phyloP scores from a whole-genome alignment of 2,329 filamentous ascomycete genomes.

The Dendrostoma leiphaemia region DNA sequence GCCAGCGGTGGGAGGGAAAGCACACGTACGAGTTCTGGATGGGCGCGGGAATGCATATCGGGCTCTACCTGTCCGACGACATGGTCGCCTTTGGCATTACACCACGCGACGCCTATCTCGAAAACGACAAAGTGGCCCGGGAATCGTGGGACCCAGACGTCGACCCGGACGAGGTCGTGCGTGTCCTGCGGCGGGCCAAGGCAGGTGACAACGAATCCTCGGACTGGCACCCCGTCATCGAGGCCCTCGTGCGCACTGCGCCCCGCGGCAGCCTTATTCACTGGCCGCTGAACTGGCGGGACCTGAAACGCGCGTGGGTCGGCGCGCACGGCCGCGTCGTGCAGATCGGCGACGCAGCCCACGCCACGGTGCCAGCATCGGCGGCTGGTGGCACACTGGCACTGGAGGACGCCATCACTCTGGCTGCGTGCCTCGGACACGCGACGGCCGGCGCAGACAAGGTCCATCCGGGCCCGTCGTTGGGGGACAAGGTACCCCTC shows the following conservation, averaged over 20 bases:
- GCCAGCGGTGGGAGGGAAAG: neutral
- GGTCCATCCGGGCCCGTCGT: too few relatives aligned
- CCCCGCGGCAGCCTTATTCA: conserved; percentile 31
- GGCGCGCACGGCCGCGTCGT: conserved; percentile 30
- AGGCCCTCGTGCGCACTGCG: conserved; percentile 21
- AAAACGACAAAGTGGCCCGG: neutral
- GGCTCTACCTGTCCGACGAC: neutral
- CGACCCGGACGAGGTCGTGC: conserved; percentile 3
- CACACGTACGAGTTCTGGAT: neutral
- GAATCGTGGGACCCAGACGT: conserved; percentile 2
- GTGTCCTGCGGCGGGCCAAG: too few relatives aligned
- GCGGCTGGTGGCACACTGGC: conserved; percentile 37
- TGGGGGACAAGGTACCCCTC: too few relatives aligned
- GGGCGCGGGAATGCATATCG: conserved; percentile 2
- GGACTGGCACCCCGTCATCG: conserved; percentile 16
- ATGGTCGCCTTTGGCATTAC: neutral
- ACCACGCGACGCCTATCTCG: neutral
- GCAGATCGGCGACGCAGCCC: conserved; percentile 36
- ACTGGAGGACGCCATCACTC: conserved; percentile 35
- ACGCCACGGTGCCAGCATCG: conserved; percentile 35
- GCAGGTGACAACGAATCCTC: neutral
- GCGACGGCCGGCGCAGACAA: too few relatives aligned
- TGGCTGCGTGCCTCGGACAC: conserved; percentile 33
- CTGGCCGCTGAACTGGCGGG: conserved; percentile 40
- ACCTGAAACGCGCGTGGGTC: conserved; percentile 32